These are phyloP conservation scores for Linnemannia schmuckeri DNA, from an alignment of 192 early-diverging fungal species.

Conservation along the genomic window DNA sequence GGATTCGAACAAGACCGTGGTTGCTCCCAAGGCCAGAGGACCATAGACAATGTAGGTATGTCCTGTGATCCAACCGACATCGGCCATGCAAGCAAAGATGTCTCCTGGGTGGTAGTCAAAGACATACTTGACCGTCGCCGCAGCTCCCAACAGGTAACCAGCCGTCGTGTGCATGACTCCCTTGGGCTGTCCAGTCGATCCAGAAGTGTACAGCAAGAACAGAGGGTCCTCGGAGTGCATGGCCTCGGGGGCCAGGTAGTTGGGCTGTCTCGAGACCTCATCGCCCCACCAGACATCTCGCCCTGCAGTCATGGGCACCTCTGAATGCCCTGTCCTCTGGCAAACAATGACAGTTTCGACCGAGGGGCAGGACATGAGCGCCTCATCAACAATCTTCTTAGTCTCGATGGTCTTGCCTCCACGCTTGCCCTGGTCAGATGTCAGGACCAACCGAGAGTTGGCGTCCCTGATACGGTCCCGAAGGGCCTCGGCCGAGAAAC, in stretches of 20 bases:
- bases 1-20: slow-evolving; percentile 94
- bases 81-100: slow-evolving; percentile 94
- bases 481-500: slow-evolving; percentile 93
- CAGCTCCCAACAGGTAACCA: slow-evolving; percentile 92
- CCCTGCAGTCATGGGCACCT: slow-evolving; percentile 78
- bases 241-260: slow-evolving; percentile 84
- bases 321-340: slow-evolving; percentile 84
- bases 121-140: slow-evolving; percentile 87
- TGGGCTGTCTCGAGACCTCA: slow-evolving; percentile 80
- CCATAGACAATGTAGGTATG: slow-evolving; percentile 96
- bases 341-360: slow-evolving; percentile 90
- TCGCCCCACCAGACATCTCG: slow-evolving; percentile 98
- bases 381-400: slow-evolving; percentile 95
- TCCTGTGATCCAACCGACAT: slow-evolving; percentile 93
- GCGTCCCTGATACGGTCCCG: slow-evolving; percentile 92
- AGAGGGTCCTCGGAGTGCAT: slow-evolving; percentile 94
- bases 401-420: slow-evolving; percentile 91
- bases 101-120: slow-evolving; percentile 95
- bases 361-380: slow-evolving; percentile 78
- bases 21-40: slow-evolving; percentile 86
- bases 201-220: slow-evolving; percentile 96
- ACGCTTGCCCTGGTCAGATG: slow-evolving; percentile 94
- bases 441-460: slow-evolving; percentile 87
- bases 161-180: slow-evolving; percentile 95
- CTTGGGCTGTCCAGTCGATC: slow-evolving; percentile 92